phyloP scores from a whole-genome alignment of 805 yeast species.

The Wickerhamiella occidentalis region DNA sequence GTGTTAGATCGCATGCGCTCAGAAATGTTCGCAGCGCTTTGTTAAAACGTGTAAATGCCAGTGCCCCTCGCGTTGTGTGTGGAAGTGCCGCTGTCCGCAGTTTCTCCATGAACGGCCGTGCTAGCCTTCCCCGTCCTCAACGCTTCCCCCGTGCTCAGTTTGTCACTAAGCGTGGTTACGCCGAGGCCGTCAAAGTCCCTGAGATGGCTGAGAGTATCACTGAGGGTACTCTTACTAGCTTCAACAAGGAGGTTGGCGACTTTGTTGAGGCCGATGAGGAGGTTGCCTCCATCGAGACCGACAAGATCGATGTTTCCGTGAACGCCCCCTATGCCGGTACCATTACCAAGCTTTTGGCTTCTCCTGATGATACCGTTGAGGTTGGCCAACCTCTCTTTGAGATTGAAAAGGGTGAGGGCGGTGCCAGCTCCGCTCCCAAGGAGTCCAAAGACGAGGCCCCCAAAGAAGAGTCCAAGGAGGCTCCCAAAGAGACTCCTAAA shows the following conservation, averaged over 20 bases:
- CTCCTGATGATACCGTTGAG: constrained; percentile 82
- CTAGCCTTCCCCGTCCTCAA: constrained; percentile 9
- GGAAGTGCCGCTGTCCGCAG: constrained; percentile 4
- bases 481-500: constrained; percentile 21
- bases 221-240: constrained; percentile 78
- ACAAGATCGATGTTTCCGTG: constrained; percentile 94
- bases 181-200: constrained; percentile 67
- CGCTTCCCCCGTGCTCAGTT: constrained; percentile 9
- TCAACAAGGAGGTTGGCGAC: constrained; percentile 63
- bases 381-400: constrained; percentile 88
- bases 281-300: constrained; percentile 95
- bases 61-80: neutral
- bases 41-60: constrained; percentile 4
- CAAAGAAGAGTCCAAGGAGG: constrained; percentile 20
- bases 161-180: constrained; percentile 20
- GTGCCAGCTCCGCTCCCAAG: constrained; percentile 36
- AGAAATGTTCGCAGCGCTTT: constrained; percentile 7
- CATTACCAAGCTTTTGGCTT: constrained; percentile 66
- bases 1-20: constrained; percentile 9
- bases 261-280: constrained; percentile 77
- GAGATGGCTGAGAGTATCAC: constrained; percentile 98
- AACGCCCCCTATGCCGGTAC: constrained; percentile 90
- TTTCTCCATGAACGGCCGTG: constrained; percentile 10
- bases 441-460: constrained; percentile 18
- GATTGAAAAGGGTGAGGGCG: constrained; percentile 67